Conservation (phyloP, 257 asterid genomes). For the Rhazya stricta region DNA sequence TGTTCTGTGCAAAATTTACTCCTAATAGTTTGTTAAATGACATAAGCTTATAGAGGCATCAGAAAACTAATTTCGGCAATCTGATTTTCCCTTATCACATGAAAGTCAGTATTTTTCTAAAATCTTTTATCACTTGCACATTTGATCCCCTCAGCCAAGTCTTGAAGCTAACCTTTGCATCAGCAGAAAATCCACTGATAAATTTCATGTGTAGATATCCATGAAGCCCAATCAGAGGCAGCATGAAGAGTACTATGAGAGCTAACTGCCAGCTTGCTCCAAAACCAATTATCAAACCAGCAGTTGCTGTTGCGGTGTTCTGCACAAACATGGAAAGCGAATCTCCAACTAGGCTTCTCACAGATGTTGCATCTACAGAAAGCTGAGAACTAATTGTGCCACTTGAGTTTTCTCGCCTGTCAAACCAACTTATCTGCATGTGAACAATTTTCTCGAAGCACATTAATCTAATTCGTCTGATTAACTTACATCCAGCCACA, state of each 20-base stretch:
- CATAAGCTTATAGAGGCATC: background rate
- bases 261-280: slow-evolving; percentile 56
- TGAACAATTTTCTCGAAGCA: slow-evolving; percentile 60
- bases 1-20: background rate
- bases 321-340: slow-evolving; percentile 52
- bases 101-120: background rate
- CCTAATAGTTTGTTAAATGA: no score
- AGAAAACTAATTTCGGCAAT: no score
- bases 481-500: slow-evolving; percentile 57
- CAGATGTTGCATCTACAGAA: slow-evolving; percentile 51
- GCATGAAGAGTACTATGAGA: slow-evolving; percentile 30
- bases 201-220: slow-evolving; percentile 59
- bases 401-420: slow-evolving; percentile 44
- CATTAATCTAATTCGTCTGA: slow-evolving; percentile 44
- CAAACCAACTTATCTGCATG: slow-evolving; percentile 69
- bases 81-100: background rate
- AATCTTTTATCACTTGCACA: background rate
- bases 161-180: slow-evolving; percentile 52
- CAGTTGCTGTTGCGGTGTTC: slow-evolving; percentile 40
- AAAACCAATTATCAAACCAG: slow-evolving; percentile 48
- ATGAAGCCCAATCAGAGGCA: slow-evolving; percentile 59
- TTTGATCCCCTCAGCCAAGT: background rate
- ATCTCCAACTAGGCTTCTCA: slow-evolving; percentile 55
- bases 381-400: slow-evolving; percentile 57
- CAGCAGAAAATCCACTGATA: slow-evolving; percentile 39